A percentile compares a stretch with the other conserved stretches of the same genome.
phyloP scores from a whole-genome alignment of 495 filamentous ascomycete species.

The Corynascus novoguineensis region DNA sequence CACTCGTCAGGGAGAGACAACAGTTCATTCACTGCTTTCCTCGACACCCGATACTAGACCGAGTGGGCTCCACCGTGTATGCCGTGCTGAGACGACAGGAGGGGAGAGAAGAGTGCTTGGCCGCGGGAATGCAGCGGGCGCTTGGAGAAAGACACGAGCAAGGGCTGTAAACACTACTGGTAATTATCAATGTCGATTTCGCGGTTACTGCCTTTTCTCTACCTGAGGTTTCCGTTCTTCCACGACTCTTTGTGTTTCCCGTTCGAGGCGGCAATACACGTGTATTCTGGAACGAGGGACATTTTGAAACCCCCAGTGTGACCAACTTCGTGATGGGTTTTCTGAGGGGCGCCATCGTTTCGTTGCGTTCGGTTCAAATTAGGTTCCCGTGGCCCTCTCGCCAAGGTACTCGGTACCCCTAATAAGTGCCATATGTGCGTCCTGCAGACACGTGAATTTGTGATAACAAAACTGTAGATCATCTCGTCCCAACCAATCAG shows the following conservation, averaged over 20 bases:
- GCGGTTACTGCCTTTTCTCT: neutral
- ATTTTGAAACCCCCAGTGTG: too few species aligned
- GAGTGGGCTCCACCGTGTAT: constrained; percentile 16
- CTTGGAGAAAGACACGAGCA: neutral
- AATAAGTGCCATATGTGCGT: too few species aligned
- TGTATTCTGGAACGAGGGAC: too few species aligned
- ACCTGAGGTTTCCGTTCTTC: neutral
- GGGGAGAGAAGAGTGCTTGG: constrained; percentile 3
- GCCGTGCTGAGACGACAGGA: constrained; percentile 6
- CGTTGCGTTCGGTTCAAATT: too few species aligned
- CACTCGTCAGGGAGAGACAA: constrained; percentile 34
- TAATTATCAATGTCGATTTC: constrained; percentile 21
- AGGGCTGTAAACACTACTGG: constrained; percentile 19
- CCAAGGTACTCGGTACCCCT: too few species aligned
- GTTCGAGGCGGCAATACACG: too few species aligned
- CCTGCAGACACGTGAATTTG: too few species aligned
- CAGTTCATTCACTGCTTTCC: constrained; percentile 27
- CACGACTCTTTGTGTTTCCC: neutral
- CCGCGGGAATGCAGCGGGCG: neutral
- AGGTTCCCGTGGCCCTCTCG: too few species aligned
- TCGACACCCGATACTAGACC: neutral
- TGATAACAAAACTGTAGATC: too few species aligned
- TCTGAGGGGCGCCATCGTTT: too few species aligned
- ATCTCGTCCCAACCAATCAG: too few species aligned
- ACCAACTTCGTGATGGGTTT: neutral